Evolutionary conservation across 306 rosid species (phyloP).

Genomic region (Gleditsia sinensis): DNA sequence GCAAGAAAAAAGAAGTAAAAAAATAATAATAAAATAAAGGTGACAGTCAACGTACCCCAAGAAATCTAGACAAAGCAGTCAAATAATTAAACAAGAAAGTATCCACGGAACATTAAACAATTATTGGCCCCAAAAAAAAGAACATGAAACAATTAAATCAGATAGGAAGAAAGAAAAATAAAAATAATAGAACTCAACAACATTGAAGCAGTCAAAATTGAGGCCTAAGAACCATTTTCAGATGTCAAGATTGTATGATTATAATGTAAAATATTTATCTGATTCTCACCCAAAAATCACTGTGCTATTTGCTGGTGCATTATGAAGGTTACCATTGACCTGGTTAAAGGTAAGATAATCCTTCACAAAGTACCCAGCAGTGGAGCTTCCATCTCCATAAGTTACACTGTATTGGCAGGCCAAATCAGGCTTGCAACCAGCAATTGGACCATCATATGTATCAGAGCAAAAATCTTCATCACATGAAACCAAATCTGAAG

Average conservation of each 20-base stretch:
- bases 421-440: slow-evolving; percentile 58
- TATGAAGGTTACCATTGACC: slow-evolving; percentile 64
- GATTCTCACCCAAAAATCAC: slow-evolving; percentile 77
- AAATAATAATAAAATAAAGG: neutral
- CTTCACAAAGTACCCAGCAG: slow-evolving; percentile 79
- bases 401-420: slow-evolving; percentile 71
- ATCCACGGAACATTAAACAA: slow-evolving; percentile 21
- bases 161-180: slow-evolving; percentile 14
- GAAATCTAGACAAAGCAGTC: slow-evolving; percentile 2
- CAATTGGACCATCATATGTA: slow-evolving; percentile 59
- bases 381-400: slow-evolving; percentile 93
- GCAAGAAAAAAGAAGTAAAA: neutral
- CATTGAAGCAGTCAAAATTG: slow-evolving; percentile 1
- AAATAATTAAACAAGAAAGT: slow-evolving; percentile 13
- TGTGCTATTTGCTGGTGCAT: slow-evolving; percentile 60
- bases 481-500: slow-evolving; percentile 68
- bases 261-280: slow-evolving; percentile 6
- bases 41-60: neutral
- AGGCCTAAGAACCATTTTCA: neutral
- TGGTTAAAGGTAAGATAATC: slow-evolving; percentile 68
- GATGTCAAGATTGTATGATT: slow-evolving; percentile 11
- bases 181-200: slow-evolving; percentile 22
- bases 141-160: slow-evolving; percentile 20
- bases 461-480: slow-evolving; percentile 70
- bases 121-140: slow-evolving; percentile 11